These are phyloP conservation scores for Yarrowia yakushimensis DNA, from an alignment of 805 yeast species.

Conservation along the genomic window DNA sequence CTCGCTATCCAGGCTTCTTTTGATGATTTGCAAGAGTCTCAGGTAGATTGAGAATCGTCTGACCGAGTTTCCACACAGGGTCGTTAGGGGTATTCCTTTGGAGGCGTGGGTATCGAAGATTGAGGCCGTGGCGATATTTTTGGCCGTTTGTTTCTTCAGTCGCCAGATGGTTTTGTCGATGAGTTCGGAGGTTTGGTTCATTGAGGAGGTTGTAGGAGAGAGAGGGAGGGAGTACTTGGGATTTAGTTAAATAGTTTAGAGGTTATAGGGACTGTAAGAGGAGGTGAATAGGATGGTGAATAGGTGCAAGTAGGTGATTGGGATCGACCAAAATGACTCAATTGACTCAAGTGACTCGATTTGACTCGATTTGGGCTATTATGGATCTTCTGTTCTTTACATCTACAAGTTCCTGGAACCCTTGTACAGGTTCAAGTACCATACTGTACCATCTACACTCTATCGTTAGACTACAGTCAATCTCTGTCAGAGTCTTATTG, in stretches of 20 bases:
- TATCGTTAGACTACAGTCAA: no score
- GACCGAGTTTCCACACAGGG: background rate
- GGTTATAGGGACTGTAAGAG: no score
- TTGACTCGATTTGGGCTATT: no score
- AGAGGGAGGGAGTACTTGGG: background rate
- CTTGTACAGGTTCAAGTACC: no score
- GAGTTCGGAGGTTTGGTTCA: background rate
- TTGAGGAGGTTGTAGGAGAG: background rate
- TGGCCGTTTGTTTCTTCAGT: background rate
- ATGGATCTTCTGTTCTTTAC: no score
- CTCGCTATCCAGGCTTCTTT: background rate
- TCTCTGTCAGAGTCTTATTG: no score
- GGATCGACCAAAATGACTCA: no score
- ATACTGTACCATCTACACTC: no score
- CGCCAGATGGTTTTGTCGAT: background rate
- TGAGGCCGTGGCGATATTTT: background rate
- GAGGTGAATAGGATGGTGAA: no score
- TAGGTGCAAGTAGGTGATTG: no score
- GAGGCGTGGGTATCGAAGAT: background rate
- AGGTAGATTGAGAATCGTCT: conserved; percentile 1
- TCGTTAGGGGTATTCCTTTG: background rate
- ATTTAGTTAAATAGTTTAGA: no score
- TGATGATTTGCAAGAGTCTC: conserved; percentile 6
- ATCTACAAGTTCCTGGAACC: background rate
- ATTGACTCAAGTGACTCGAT: no score